Percentiles rank a stretch among this genome's conserved stretches.
Evolutionary conservation across 768 basidiomycete species (phyloP).

Genomic region (Boletus insuetus): DNA sequence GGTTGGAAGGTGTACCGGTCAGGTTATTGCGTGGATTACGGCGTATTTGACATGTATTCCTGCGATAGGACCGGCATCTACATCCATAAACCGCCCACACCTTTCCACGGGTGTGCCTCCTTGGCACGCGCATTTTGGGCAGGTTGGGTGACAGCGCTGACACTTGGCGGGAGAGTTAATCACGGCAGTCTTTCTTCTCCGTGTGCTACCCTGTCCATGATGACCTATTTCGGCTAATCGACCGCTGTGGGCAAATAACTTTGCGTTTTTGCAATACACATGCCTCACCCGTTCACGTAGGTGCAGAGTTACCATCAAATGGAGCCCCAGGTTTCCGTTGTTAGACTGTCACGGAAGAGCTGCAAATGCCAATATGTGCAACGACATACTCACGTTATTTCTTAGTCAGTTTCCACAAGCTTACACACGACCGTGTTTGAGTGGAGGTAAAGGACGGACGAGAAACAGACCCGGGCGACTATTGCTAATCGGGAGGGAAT

Average conservation of each 20-base stretch:
- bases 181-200: not conserved
- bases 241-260: not conserved
- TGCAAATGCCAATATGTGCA: not conserved
- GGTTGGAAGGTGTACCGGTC: constrained; percentile 8
- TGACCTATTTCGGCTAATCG: not conserved
- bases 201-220: not conserved
- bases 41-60: not conserved
- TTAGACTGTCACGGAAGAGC: not conserved
- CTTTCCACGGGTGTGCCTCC: constrained; percentile 9
- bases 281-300: not conserved
- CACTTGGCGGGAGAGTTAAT: not conserved
- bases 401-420: not conserved
- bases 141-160: not conserved
- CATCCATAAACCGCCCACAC: not conserved
- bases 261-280: constrained; percentile 12
- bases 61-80: not conserved
- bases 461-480: too few species aligned
- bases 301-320: not conserved
- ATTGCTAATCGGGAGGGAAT: too few species aligned
- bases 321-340: not conserved
- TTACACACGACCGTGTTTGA: too few species aligned
- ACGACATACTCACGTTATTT: not conserved
- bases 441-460: too few species aligned
- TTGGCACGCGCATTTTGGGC: constrained; percentile 1
- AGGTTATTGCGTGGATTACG: not conserved